Base-by-base conservation (phyloP, 2,329 filamentous ascomycete genomes). In the Daldinia sp. region DNA sequence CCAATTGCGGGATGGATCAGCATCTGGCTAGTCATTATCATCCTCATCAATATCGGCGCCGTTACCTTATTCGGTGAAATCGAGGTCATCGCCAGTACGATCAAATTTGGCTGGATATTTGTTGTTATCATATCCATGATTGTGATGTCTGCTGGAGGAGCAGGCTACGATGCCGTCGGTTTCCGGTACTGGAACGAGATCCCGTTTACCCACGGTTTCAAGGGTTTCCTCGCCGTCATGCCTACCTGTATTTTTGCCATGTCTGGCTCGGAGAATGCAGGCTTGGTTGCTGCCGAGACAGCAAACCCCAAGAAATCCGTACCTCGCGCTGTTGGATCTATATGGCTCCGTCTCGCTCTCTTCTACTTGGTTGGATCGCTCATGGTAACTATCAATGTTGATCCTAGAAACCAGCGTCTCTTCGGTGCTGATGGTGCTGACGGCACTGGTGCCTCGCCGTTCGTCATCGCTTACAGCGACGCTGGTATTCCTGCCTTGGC, bases 211-310 rank as follows among this genome's bases (percentile, higher is more conserved):
- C 72, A 82, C 59, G 79, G 79, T 50, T 80, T 81, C 74, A 80
- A 79, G 59, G 80, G 79, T 2, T 83, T 87, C 70, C 85, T 85
- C 68, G 77, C 79, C 11, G 83, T 86, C n/a, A 81, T 87, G 67
- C 62, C 85, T 2, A 69, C 67, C 37, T 68, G 67, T 32, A 69
- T 81, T 11, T 87, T 87, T 71, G 82, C 85, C 25, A 87, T 86
- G 69, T 81, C 78, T 4, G 80, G 79, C 5, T 77, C 77, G 0
- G 80, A 82, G 60, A 80, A 78, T 61, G 72, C 72, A 7, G 79
- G 79, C 15, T 71, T 82, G 3, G 77, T 80, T 3, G 78, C 80
- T 0, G 78, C 78, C 9, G 80, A 82, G 64, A 79, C 79, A 0
- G 66, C 65, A 4, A 82, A 82, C 64, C 80, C 80, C 0, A 71